Percentiles rank a stretch among this genome's conserved stretches.
These are phyloP conservation scores for Coemansia sp. DNA, from an alignment of 192 early-diverging fungal genomes.

Conservation along the genomic window DNA sequence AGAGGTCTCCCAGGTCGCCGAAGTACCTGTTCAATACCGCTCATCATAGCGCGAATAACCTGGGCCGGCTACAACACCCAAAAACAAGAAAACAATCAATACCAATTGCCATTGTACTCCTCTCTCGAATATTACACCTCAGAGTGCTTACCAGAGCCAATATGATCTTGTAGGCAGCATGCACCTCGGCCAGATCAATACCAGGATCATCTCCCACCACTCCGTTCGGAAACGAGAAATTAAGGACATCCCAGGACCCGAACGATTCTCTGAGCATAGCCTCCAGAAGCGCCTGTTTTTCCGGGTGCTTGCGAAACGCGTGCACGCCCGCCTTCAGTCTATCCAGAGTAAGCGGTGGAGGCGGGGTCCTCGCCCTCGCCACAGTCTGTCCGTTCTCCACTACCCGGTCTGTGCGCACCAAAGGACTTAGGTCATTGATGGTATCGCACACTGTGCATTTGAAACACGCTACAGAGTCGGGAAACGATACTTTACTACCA, in stretches of 20 bases:
- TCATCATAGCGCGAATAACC: slow-evolving; percentile 76
- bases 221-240: slow-evolving; percentile 62
- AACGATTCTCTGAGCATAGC: slow-evolving; percentile 58
- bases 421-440: slow-evolving; percentile 66
- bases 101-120: not conserved
- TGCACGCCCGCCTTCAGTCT: slow-evolving; percentile 46
- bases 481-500: slow-evolving; percentile 35
- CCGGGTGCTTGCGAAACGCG: slow-evolving; percentile 34
- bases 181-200: slow-evolving; percentile 65
- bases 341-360: slow-evolving; percentile 50
- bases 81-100: not conserved
- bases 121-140: not conserved
- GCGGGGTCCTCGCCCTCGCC: slow-evolving; percentile 20
- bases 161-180: slow-evolving; percentile 64
- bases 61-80: slow-evolving; percentile 46
- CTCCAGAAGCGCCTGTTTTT: slow-evolving; percentile 49
- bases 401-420: slow-evolving; percentile 25
- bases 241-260: slow-evolving; percentile 63
- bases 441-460: slow-evolving; percentile 92
- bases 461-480: slow-evolving; percentile 61
- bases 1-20: slow-evolving; percentile 62
- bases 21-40: slow-evolving; percentile 67
- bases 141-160: slow-evolving; percentile 49
- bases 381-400: slow-evolving; percentile 17
- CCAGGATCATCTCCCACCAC: slow-evolving; percentile 58